Evolutionary conservation across 2,329 filamentous ascomycete genomes (phyloP).

Genomic region (Fusarium euwallaceae): DNA sequence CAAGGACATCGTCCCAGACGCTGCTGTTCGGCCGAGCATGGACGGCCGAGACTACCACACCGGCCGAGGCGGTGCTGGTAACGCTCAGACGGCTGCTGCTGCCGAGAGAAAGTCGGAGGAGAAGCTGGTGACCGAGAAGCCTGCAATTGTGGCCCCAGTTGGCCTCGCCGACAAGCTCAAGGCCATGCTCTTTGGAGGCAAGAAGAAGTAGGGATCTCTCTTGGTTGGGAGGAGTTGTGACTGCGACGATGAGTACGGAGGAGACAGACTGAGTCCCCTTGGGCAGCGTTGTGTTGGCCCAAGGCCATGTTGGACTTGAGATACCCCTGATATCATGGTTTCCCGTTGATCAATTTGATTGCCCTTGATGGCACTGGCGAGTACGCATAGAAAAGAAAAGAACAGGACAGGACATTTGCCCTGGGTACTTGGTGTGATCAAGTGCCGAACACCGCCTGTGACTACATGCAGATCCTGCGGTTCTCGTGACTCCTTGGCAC

Average conservation of each 20-base stretch:
- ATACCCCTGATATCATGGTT: constrained; percentile 45
- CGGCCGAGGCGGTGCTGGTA: constrained; percentile 72
- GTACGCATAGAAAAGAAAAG: constrained; percentile 7
- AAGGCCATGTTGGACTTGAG: constrained; percentile 35
- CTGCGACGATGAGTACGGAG: constrained; percentile 5
- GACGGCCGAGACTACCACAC: constrained; percentile 67
- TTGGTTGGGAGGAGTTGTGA: constrained; percentile 2
- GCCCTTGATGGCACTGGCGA: constrained; percentile 16
- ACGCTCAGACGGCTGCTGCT: constrained; percentile 59
- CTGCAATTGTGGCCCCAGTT: constrained; percentile 47
- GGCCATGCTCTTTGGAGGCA: constrained; percentile 64
- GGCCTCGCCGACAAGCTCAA: constrained; percentile 71
- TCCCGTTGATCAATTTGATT: constrained; percentile 26
- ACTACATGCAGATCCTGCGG: constrained; percentile 1
- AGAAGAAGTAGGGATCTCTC: constrained; percentile 58
- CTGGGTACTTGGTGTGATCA: constrained; percentile 10
- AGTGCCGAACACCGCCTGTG: constrained; percentile 2
- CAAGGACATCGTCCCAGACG: constrained; percentile 66
- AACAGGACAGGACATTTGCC: not conserved
- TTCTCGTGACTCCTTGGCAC: constrained; percentile 11
- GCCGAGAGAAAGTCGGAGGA: constrained; percentile 49
- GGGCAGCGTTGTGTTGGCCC: constrained; percentile 4
- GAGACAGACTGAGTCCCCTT: constrained; percentile 12
- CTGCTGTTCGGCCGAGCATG: constrained; percentile 62
- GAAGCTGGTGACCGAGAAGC: constrained; percentile 47